These are phyloP conservation scores for Fusarium annulatum DNA, from an alignment of 2,329 filamentous ascomycete genomes.

Conservation along the genomic window DNA sequence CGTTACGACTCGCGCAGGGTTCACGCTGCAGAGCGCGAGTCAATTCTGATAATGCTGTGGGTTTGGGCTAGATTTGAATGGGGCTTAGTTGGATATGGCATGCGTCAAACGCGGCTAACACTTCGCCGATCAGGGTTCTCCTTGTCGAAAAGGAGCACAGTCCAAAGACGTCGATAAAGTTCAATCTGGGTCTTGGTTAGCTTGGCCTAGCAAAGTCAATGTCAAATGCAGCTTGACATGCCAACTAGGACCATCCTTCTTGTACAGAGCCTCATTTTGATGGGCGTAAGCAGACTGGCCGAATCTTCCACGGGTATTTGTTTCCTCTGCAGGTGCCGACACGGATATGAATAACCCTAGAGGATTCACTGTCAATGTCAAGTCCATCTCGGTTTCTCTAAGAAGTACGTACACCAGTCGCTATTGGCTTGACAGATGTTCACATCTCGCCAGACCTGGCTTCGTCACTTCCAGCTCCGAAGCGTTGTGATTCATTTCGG, in stretches of 20 bases:
- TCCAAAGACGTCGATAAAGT: neutral
- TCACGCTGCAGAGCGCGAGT: neutral
- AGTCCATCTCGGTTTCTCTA: fast-evolving
- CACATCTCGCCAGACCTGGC: neutral
- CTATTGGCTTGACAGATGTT: neutral
- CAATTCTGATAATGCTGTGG: neutral
- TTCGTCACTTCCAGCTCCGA: fast-evolving
- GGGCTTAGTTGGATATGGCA: neutral
- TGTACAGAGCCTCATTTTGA: neutral
- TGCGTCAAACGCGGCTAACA: neutral
- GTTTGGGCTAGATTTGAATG: neutral
- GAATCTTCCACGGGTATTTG: fast-evolving
- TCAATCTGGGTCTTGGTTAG: neutral
- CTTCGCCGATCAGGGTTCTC: neutral
- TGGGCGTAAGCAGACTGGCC: neutral
- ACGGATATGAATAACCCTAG: fast-evolving
- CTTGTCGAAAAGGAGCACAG: neutral
- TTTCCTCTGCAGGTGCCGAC: neutral
- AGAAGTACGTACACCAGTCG: neutral
- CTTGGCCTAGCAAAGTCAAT: neutral
- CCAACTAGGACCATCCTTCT: no score
- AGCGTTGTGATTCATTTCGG: no score
- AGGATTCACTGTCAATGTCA: fast-evolving
- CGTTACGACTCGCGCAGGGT: neutral
- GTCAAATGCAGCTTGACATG: no score